Conservation (phyloP, 2,329 filamentous ascomycete genomes). For the Grosmannia clavigera region DNA sequence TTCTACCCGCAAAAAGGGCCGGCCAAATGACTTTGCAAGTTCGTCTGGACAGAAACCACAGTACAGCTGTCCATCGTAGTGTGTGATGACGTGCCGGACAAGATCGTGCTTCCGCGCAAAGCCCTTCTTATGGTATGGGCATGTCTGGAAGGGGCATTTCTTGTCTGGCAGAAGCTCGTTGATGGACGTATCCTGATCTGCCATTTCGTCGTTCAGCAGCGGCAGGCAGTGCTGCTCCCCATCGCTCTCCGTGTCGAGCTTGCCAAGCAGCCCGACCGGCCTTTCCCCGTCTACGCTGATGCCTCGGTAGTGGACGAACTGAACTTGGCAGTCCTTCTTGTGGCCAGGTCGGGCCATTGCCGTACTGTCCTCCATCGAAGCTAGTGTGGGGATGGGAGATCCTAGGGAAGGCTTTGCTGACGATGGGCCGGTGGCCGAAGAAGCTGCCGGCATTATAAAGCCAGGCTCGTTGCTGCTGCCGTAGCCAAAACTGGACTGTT, state of each 20-base stretch:
- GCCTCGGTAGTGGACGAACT: conserved; percentile 3
- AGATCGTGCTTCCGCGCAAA: conserved; percentile 6
- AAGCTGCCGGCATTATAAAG: neutral
- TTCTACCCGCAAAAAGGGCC: conserved; percentile 3
- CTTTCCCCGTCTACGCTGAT: neutral
- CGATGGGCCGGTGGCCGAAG: neutral
- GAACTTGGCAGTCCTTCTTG: neutral
- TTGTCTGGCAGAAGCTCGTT: conserved; percentile 2
- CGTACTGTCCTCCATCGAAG: neutral
- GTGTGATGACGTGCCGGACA: conserved; percentile 7
- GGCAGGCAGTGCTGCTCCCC: neutral
- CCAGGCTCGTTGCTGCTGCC: neutral
- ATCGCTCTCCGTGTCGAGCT: neutral
- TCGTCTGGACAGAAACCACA: conserved; percentile 7
- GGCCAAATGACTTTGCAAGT: conserved; percentile 1
- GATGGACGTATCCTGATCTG: neutral
- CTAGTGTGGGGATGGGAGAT: neutral
- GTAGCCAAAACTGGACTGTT: neutral
- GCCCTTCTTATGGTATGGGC: conserved; percentile 4
- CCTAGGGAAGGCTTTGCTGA: neutral
- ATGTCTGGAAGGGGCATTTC: conserved; percentile 1
- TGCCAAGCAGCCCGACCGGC: neutral
- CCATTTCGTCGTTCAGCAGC: neutral
- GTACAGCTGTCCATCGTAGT: conserved; percentile 6
- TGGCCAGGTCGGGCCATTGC: neutral